phyloP scores from a whole-genome alignment of 1,284 basidiomycete species.

The Leccinum insigne region DNA sequence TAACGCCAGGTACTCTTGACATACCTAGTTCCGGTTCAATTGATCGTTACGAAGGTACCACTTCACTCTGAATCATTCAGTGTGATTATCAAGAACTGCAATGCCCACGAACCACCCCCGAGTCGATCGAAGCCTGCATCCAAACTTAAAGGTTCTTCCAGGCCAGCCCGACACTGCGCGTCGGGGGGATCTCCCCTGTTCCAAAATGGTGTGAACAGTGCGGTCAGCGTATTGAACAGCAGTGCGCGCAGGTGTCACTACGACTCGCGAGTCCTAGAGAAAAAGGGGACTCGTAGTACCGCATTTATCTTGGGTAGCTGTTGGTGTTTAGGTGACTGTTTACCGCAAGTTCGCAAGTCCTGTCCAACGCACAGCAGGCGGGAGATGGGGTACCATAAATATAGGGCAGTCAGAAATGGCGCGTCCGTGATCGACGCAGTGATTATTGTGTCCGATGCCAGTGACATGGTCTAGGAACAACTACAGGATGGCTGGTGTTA shows the following conservation, averaged over 20 bases:
- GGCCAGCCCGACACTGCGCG: not conserved
- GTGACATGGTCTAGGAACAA: not conserved
- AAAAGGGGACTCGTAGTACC: not conserved
- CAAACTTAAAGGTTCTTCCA: not conserved
- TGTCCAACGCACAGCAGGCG: not conserved
- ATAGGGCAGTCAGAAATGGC: not conserved
- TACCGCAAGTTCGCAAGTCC: not conserved
- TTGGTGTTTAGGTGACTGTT: not conserved
- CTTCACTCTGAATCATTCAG: not conserved
- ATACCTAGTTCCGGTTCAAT: not conserved
- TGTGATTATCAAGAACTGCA: not conserved
- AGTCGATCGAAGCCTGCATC: not conserved
- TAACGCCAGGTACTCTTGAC: not conserved
- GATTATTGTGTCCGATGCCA: not conserved
- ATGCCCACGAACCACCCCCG: not conserved
- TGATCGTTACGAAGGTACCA: not conserved
- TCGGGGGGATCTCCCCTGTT: not conserved
- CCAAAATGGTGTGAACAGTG: not conserved
- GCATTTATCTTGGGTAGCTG: not conserved
- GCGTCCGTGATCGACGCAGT: not conserved
- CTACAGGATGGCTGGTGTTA: not conserved
- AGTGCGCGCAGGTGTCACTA: not conserved
- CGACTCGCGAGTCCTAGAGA: not conserved
- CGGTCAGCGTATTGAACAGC: not conserved
- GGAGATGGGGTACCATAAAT: not conserved